A percentile compares a stretch with the other conserved stretches of the same genome.
phyloP scores from a whole-genome alignment of 805 yeast species.

The Yarrowia sp. region DNA sequence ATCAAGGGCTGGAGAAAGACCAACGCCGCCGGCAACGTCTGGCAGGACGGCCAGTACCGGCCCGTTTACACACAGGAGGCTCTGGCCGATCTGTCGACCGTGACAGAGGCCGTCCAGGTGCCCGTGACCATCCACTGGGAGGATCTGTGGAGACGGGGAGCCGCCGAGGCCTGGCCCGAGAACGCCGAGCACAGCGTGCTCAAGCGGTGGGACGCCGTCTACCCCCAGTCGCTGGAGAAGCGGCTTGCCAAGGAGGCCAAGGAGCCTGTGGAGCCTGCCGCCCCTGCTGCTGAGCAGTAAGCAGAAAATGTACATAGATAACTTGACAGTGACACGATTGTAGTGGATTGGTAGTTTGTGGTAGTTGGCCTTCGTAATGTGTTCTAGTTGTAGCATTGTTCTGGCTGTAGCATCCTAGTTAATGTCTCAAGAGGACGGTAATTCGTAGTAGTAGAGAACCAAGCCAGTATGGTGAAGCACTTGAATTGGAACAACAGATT shows the following conservation, averaged over 20 bases:
- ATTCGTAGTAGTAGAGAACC: too few relatives aligned
- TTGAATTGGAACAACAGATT: too few relatives aligned
- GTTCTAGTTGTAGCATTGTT: too few relatives aligned
- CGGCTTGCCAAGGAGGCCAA: slow-evolving; percentile 6
- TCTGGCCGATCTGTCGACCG: slow-evolving; percentile 73
- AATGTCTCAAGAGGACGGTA: too few relatives aligned
- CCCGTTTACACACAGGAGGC: slow-evolving; percentile 91
- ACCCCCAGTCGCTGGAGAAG: slow-evolving; percentile 23
- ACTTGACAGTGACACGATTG: background rate
- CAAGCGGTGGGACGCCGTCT: slow-evolving; percentile 24
- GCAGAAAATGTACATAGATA: slow-evolving; percentile 20
- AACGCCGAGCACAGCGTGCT: slow-evolving; percentile 9
- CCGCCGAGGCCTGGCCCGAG: slow-evolving; percentile 37
- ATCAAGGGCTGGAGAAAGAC: slow-evolving; percentile 69
- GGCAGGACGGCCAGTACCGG: slow-evolving; percentile 85
- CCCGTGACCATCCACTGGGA: slow-evolving; percentile 72
- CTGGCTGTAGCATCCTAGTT: too few relatives aligned
- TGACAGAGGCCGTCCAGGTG: slow-evolving; percentile 57
- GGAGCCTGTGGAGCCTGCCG: background rate
- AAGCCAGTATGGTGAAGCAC: too few relatives aligned
- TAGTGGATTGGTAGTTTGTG: too few relatives aligned
- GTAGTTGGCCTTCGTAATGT: too few relatives aligned
- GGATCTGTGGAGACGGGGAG: slow-evolving; percentile 83
- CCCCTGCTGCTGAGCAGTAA: slow-evolving; percentile 7
- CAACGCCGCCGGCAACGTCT: slow-evolving; percentile 72